Base-by-base conservation (phyloP, 2,329 filamentous ascomycete species). In the Exserohilum turcica region DNA sequence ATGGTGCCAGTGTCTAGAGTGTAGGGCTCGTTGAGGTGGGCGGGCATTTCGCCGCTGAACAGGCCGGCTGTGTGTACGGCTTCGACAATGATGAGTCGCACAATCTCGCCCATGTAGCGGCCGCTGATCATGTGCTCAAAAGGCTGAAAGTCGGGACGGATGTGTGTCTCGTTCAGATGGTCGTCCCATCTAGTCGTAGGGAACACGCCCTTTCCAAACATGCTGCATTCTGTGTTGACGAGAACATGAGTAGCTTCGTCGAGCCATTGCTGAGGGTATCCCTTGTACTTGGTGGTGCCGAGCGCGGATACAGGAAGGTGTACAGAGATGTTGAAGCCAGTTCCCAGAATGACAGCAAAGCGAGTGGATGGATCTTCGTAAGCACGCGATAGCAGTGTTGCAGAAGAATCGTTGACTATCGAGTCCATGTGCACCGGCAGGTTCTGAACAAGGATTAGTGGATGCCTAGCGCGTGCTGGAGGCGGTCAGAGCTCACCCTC, bases 181-280 rank as follows among this genome's bases (percentile, higher is more conserved):
- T 86, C 82, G 59, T 88, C 85, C 84, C 84, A 87, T 12, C 80
- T 76, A 5, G 84, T 86, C 60, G 78, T 80, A 1, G 84, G 82
- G 32, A 86, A 76, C 24, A 86, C 77, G 18, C 80, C 76, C 52
- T 84, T 80, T 42, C 82, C 85, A 58, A 86, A 86, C 84, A 87
- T 86, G 75, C 84, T 86, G 61, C 86, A 76, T 66, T 88, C 85
- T 6, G 82, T 87, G 67, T 88, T 88, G 63, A 86, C 80, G 46
- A 87, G 81, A 28, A 87, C 85, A 54, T 84, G 80, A 27, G 80
- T 77, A n/a, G 84, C 83, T 35, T 79, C 75, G 24, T 80, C 76
- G 52, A 82, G 79, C 83, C 83, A 86, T 33, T 77, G 77, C 13
- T 79, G 73, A 1, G 83, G 79, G 43, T 85, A 78, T 24, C 69